Percentiles rank a stretch among this genome's conserved stretches.
Evolutionary conservation across 306 rosid species (phyloP).

Genomic region (Cyclanthera cordifolia): DNA sequence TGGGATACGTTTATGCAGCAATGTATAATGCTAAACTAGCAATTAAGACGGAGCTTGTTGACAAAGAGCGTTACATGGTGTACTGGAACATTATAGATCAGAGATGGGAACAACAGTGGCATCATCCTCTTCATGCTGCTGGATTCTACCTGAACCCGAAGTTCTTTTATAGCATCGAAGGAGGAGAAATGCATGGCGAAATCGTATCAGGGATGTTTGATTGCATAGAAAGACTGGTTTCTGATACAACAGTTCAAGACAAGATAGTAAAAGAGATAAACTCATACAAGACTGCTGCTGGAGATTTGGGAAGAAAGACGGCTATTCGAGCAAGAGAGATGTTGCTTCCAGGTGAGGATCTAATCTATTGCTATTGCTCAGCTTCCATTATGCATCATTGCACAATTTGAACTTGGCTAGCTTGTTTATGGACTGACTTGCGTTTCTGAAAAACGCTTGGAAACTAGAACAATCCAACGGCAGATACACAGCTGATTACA

Average conservation of each 20-base stretch:
- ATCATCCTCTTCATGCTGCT: constrained; percentile 77
- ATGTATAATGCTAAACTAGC: constrained; percentile 70
- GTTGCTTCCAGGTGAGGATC: constrained; percentile 72
- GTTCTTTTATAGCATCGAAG: constrained; percentile 67
- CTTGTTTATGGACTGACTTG: constrained; percentile 6
- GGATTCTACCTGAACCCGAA: constrained; percentile 86
- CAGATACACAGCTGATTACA: neutral
- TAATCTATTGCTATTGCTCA: constrained; percentile 22
- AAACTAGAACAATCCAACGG: neutral
- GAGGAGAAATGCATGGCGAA: constrained; percentile 54
- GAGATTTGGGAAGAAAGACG: constrained; percentile 88
- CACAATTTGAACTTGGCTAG: neutral
- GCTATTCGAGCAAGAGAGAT: constrained; percentile 79
- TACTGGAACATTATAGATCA: constrained; percentile 86
- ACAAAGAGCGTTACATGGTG: constrained; percentile 64
- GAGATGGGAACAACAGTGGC: constrained; percentile 64
- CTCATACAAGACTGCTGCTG: constrained; percentile 55
- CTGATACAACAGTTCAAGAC: constrained; percentile 79
- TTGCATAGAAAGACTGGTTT: constrained; percentile 81
- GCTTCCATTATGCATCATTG: constrained; percentile 7
- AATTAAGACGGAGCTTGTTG: constrained; percentile 58
- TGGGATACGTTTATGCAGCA: constrained; percentile 78
- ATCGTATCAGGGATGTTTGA: constrained; percentile 64
- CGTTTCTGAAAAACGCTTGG: neutral
- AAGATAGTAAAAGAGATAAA: constrained; percentile 69